These are phyloP conservation scores for Lipomyces anomalus DNA, from an alignment of 805 yeast species.

Conservation along the genomic window DNA sequence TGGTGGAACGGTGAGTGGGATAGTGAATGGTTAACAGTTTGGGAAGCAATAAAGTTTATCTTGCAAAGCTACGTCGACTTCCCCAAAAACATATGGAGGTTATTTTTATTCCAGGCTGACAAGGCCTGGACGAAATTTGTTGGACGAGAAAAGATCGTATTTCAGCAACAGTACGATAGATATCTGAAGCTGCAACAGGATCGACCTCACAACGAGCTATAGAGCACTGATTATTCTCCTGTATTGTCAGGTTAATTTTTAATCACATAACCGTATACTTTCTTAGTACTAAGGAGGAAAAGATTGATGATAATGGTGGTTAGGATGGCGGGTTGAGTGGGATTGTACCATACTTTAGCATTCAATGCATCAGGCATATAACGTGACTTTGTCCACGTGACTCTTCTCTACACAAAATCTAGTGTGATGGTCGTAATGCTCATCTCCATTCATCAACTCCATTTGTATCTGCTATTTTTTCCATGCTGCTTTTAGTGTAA, in stretches of 20 bases:
- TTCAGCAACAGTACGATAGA: slow-evolving; percentile 1
- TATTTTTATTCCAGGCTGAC: slow-evolving; percentile 45
- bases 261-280: too few relatives aligned
- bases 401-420: too few relatives aligned
- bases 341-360: too few relatives aligned
- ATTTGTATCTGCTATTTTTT: too few relatives aligned
- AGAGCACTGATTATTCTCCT: background rate
- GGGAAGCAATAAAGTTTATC: slow-evolving; percentile 60
- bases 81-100: slow-evolving; percentile 56
- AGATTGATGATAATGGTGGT: too few relatives aligned
- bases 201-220: background rate
- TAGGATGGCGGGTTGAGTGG: too few relatives aligned
- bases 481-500: too few relatives aligned
- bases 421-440: too few relatives aligned
- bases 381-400: too few relatives aligned
- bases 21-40: slow-evolving; percentile 47
- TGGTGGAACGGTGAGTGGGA: slow-evolving; percentile 32
- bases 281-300: too few relatives aligned
- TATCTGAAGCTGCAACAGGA: background rate
- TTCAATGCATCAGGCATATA: too few relatives aligned
- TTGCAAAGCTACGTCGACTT: slow-evolving; percentile 59
- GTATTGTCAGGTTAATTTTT: background rate
- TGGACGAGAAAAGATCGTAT: slow-evolving; percentile 42
- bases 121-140: slow-evolving; percentile 69
- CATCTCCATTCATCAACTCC: too few relatives aligned